Base-by-base conservation (phyloP, 345 rosid species). In the Populus ilicifolia region DNA sequence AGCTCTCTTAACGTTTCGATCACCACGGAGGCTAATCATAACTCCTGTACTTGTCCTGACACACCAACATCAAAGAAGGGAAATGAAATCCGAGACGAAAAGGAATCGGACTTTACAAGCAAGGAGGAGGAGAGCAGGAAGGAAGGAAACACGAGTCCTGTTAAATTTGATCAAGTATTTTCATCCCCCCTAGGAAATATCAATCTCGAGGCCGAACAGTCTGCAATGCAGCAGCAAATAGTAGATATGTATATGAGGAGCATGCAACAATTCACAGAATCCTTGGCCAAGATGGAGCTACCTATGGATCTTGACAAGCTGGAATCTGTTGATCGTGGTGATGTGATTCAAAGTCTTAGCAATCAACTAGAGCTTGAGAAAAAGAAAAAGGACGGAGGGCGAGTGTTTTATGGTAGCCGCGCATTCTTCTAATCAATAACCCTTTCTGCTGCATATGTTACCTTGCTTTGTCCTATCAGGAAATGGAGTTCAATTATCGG, bases 241-340 rank as follows among this genome's bases (percentile, higher is more conserved):
- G 98, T 93, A 44, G 98, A 93, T 78, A 90, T 95, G 96, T 95
- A 95, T 86, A 95, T 95, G 98, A 95, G 92, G 71, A 95, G 98
- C 73, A 90, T 94, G 97, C 95, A 93, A 14, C 97, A 93, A 73
- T 93, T 91, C 29, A 91, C 97, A 0, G 98, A 95, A 70, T 93
- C 99, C 30, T 83, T 95, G 73, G 93, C 94, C 5, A 89, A 95
- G 46, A 93, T 95, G 98, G 93, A 93, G 86, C 96, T 95, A 21
- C 99, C 97, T 0, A 89, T 93, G 92, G 90, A 95, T 80, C 87
- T 89, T 8, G 92, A 85, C 79, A 91, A 87, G 36, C 86, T 80
- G 0, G 82, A 75, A 71, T 65, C 56, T 6, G 87, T 83, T 70
- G 85, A 83, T n/a, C 72, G 17, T 0, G 80, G 80, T 10, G 83